Base-by-base conservation (phyloP, 2,329 filamentous ascomycete genomes). In the Sporothrix brasiliensis region DNA sequence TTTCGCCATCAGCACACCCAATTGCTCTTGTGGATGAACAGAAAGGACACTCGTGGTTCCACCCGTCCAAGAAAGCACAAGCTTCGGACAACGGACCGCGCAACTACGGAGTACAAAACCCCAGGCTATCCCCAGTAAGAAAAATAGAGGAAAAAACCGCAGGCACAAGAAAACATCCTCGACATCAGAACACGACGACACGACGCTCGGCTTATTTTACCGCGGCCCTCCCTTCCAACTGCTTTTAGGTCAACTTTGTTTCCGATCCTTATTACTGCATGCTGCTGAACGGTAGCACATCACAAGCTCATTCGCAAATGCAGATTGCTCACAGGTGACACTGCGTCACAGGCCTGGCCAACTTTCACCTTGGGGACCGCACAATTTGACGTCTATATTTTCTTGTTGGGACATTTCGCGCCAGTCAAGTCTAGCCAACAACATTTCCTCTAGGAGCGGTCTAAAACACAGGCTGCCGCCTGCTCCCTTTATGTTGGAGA, bases 261-360 rank as follows among this genome's bases (percentile, higher is more conserved):
- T 50, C 16, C 27, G 27, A 44, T 44, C 41, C 41, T 44, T 16
- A 7, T 34, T 34, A 34, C 34, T 34, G 34, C 34, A 34, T 34
- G 34, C 34, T 9, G 34, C 34, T 44, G 41, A 13, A 9, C 41
- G 41, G 39, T 27, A 13, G 60, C 41, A 27, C 41, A 60, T 68
- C 66, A 68, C 66, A 58, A 68, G 66, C 52, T 58, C 54, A 34
- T 4, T 4, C 11, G 2, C 69, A 60, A 61, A 70, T 70, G 69
- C 69, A 67, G 47, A 47, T 53, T 34, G 10, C 49, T 30, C 10
- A 49, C 69, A 70, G 69, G 52, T 70, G 69, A 70, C 63, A 61
- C 13, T 47, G 52, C 61, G 69, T 39, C 53, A 67, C 61, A 16
- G 68, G 58, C 27, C 27, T 30, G 27, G 27, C 58, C 21, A 9